Conservation (phyloP, 345 rosid species). For the Luvunga scandens region DNA sequence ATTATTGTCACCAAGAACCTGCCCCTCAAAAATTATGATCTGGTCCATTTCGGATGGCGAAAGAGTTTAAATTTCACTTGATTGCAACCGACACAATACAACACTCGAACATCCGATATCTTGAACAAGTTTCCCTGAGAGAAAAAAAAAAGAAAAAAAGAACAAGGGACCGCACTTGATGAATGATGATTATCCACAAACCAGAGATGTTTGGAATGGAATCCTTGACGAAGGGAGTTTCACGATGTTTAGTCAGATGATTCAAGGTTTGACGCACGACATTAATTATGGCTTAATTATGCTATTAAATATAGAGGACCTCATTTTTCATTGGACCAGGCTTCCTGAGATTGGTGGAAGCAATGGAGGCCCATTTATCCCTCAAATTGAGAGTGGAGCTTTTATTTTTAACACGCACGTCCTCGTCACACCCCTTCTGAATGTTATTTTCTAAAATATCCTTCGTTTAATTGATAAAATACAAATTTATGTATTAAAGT, state of each 20-base stretch:
- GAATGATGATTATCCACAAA: neutral
- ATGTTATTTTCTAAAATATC: too few relatives aligned
- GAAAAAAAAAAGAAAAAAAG: neutral
- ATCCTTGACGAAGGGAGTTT: constrained; percentile 5
- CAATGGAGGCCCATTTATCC: too few relatives aligned
- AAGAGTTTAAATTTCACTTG: neutral
- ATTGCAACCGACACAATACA: neutral
- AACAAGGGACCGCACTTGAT: neutral
- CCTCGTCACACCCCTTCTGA: too few relatives aligned
- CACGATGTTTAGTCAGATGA: neutral
- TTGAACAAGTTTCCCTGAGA: neutral
- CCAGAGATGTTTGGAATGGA: neutral
- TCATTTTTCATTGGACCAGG: too few relatives aligned
- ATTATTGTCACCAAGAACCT: neutral
- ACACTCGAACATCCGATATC: neutral
- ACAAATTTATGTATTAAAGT: too few relatives aligned
- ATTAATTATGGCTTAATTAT: too few relatives aligned
- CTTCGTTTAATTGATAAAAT: too few relatives aligned
- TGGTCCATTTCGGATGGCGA: neutral
- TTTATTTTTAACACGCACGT: too few relatives aligned
- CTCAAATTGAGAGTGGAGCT: too few relatives aligned
- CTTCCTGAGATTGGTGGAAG: too few relatives aligned
- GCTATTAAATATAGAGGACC: too few relatives aligned
- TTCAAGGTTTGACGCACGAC: too few relatives aligned
- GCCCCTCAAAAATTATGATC: neutral